Conservation (phyloP, 768 basidiomycete species). For the Austroboletus eburneus region DNA sequence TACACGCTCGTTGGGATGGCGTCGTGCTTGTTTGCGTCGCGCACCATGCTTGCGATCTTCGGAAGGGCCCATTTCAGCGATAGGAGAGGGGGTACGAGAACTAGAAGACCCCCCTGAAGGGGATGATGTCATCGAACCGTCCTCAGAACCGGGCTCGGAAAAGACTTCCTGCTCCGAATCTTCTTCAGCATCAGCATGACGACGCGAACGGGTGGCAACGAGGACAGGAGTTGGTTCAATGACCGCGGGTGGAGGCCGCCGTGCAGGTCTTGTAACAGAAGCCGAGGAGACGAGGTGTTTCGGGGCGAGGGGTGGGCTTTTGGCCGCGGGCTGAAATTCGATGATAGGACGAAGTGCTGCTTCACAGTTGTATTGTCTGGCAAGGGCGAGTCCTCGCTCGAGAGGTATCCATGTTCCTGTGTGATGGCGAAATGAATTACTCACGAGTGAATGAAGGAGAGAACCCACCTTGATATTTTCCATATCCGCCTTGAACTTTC, state of each 20-base stretch:
- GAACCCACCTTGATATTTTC: constrained; percentile 92
- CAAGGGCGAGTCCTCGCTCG: constrained; percentile 79
- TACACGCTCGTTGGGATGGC: constrained; percentile 42
- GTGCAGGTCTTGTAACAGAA: constrained; percentile 36
- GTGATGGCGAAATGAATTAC: not conserved
- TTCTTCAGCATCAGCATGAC: constrained; percentile 46
- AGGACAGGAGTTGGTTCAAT: constrained; percentile 14
- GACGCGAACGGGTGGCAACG: constrained; percentile 57
- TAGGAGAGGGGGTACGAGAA: constrained; percentile 92
- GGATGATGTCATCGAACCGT: constrained; percentile 86
- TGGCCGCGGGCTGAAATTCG: constrained; percentile 85
- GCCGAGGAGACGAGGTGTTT: constrained; percentile 84
- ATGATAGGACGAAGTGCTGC: constrained; percentile 84
- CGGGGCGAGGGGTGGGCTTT: constrained; percentile 92
- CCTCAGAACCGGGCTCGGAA: constrained; percentile 75
- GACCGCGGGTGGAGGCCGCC: constrained; percentile 18
- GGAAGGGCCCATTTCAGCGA: constrained; percentile 37
- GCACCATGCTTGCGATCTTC: constrained; percentile 33
- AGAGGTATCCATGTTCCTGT: constrained; percentile 98
- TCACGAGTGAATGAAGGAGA: constrained; percentile 3
- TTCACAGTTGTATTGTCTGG: constrained; percentile 93
- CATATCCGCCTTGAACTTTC: constrained; percentile 99
- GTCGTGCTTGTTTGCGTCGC: constrained; percentile 47
- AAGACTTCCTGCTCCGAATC: constrained; percentile 60
- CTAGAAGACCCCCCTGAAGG: constrained; percentile 82